These are phyloP conservation scores for Fusarium sp. DNA, from an alignment of 2,329 filamentous ascomycete genomes.

Conservation along the genomic window DNA sequence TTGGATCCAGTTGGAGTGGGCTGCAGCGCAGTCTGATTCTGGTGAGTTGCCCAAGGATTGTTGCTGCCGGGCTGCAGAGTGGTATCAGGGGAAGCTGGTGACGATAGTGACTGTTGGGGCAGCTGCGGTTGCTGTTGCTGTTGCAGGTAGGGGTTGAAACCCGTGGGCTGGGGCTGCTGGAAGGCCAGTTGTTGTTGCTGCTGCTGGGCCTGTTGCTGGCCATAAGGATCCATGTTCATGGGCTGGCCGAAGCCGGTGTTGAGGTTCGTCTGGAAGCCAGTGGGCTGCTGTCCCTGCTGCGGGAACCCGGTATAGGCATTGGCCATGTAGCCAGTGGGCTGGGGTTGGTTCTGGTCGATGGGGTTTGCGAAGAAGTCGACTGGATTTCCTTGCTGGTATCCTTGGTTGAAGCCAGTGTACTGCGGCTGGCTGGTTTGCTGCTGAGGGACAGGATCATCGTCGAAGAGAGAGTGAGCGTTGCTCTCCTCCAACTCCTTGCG, in stretches of 20 bases:
- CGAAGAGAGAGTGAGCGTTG: slow-evolving; percentile 90
- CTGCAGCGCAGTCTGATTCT: slow-evolving; percentile 72
- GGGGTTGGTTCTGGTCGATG: slow-evolving; percentile 79
- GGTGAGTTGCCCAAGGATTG: slow-evolving; percentile 87
- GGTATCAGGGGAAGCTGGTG: slow-evolving; percentile 65
- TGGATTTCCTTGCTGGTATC: slow-evolving; percentile 95
- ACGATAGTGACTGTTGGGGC: slow-evolving; percentile 54
- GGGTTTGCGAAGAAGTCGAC: slow-evolving; percentile 99
- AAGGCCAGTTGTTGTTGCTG: slow-evolving; percentile 53
- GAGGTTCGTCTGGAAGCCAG: slow-evolving; percentile 70
- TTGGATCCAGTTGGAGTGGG: slow-evolving; percentile 95
- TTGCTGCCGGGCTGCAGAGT: slow-evolving; percentile 84
- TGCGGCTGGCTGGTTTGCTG: slow-evolving; percentile 72
- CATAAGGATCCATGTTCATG: slow-evolving; percentile 78
- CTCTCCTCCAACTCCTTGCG: slow-evolving; percentile 87
- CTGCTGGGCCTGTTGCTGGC: slow-evolving; percentile 56
- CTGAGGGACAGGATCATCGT: slow-evolving; percentile 74
- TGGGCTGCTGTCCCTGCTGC: slow-evolving; percentile 58
- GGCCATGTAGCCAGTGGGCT: slow-evolving; percentile 79
- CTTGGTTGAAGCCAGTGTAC: slow-evolving; percentile 92
- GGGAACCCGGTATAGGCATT: slow-evolving; percentile 68
- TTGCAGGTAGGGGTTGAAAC: slow-evolving; percentile 64
- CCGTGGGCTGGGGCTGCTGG: slow-evolving; percentile 64
- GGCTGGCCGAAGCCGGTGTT: slow-evolving; percentile 76
- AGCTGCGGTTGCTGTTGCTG: slow-evolving; percentile 48